Evolutionary conservation across 2,329 filamentous ascomycete species (phyloP), one percentile per base, ranked within the genome.

Genomic region (Pseudocercospora ulei): DNA sequence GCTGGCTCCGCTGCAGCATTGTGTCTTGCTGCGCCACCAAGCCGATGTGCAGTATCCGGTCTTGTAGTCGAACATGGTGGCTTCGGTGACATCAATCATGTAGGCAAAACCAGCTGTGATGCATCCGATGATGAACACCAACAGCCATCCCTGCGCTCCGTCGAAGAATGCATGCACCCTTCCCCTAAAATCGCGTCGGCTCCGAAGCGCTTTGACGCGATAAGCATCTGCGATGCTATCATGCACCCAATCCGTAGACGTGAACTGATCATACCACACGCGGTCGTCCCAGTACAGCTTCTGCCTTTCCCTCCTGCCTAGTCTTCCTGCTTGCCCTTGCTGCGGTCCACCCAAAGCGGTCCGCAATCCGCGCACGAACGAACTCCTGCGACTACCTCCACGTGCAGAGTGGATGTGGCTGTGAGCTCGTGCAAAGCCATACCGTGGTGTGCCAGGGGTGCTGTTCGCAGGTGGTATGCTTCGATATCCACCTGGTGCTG

Each of bases 221-320:
- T 86, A 84, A 6, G 87, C 85, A 63, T 96, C 90, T 55, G 86
- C 84, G 51, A 98, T 95, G 60, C 82, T 87, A 62, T 98, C 90
- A 59, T 94, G 88, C 1, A 98, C 87, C 90, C 90, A 98, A 61
- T 98, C 88, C 39, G 85, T 95, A 4, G 84, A 93, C 4, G 86
- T 94, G 56, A 94, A 94, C 63, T 98, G 90, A 66, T 98, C 90
- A 64, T 96, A 96, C 90, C 90, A 96, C 6, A 92, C 82, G 44
- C 90, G 78, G 51, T 96, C 86, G 56, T 95, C 83, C 35, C 79
- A 68, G 52, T 76, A 79, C 6, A 81, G 63, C 3, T 76, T 78
- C 20, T 70, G 65, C 54, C 78, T 82, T 78, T 78, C 46, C 80
- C 76, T 9, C 8, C n/a, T 45, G 69, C 62, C 62, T 79, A 65